Conservation (phyloP, 2,329 filamentous ascomycete species). For the Ophiostoma montium region DNA sequence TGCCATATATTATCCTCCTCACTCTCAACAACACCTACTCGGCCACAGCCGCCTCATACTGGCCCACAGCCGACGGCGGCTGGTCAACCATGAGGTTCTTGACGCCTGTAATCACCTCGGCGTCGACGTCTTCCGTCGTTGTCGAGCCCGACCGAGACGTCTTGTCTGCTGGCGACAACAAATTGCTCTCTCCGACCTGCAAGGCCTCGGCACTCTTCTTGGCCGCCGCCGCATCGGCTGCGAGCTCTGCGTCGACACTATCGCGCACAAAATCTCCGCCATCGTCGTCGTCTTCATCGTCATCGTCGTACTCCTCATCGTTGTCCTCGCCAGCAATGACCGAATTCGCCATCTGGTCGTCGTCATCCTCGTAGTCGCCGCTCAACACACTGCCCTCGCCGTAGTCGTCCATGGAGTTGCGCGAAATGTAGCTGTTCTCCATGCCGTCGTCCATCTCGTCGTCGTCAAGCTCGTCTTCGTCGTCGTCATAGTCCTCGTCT, state of each 20-base stretch:
- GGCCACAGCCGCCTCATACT: not conserved
- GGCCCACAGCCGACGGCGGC: not conserved
- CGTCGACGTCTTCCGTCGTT: constrained; percentile 32
- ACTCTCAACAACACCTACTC: not conserved
- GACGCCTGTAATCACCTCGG: constrained; percentile 46
- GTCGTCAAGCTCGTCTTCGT: constrained; percentile 24
- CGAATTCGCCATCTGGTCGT: constrained; percentile 27
- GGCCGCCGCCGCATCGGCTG: constrained; percentile 1
- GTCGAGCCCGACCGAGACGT: constrained; percentile 6
- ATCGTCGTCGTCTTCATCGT: constrained; percentile 23
- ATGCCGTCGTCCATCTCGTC: constrained; percentile 29
- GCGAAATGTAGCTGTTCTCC: constrained; percentile 30
- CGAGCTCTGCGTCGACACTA: not conserved
- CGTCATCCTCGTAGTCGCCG: constrained; percentile 29
- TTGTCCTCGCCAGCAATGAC: constrained; percentile 25
- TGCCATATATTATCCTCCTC: too few species aligned
- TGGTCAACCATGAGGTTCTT: constrained; percentile 34
- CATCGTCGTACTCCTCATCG: constrained; percentile 23
- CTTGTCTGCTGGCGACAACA: not conserved
- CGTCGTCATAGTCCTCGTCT: constrained; percentile 29
- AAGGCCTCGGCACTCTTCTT: not conserved
- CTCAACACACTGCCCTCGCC: constrained; percentile 28
- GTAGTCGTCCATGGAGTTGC: constrained; percentile 23
- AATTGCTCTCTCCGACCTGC: not conserved
- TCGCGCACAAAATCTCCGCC: not conserved